phyloP scores from a whole-genome alignment of 129 eudicot species.

The Pseudognaphalium luteoalbum region DNA sequence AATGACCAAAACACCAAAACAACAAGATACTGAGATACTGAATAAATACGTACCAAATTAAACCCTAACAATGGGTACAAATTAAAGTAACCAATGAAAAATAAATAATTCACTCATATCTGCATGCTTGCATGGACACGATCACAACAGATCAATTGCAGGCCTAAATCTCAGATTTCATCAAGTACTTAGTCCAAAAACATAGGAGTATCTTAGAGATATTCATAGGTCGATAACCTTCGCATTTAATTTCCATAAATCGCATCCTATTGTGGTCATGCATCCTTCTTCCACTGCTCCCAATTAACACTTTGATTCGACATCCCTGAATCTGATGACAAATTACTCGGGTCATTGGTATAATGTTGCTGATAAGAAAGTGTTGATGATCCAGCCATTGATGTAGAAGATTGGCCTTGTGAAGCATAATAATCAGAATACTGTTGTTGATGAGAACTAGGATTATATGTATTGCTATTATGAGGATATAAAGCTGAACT shows the following conservation, averaged over 20 bases:
- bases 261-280: conserved; percentile 22
- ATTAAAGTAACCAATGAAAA: background rate
- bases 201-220: too few species aligned
- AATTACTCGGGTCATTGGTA: conserved; percentile 1
- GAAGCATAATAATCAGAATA: conserved; percentile 23
- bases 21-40: background rate
- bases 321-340: conserved; percentile 20
- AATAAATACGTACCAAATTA: background rate
- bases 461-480: background rate
- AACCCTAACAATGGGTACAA: background rate
- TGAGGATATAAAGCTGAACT: conserved; percentile 41
- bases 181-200: background rate
- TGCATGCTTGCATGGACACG: background rate
- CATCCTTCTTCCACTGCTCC: conserved; percentile 35
- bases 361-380: conserved; percentile 14
- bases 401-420: conserved; percentile 10
- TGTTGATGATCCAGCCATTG: conserved; percentile 25
- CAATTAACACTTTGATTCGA: conserved; percentile 17
- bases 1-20: background rate
- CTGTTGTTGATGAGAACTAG: conserved; percentile 7
- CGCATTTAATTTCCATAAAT: background rate
- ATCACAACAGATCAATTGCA: background rate
- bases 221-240: background rate
- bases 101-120: background rate
- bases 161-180: background rate